phyloP scores from a whole-genome alignment of 139 green algal genomes.

The Nannochloris sp. region DNA sequence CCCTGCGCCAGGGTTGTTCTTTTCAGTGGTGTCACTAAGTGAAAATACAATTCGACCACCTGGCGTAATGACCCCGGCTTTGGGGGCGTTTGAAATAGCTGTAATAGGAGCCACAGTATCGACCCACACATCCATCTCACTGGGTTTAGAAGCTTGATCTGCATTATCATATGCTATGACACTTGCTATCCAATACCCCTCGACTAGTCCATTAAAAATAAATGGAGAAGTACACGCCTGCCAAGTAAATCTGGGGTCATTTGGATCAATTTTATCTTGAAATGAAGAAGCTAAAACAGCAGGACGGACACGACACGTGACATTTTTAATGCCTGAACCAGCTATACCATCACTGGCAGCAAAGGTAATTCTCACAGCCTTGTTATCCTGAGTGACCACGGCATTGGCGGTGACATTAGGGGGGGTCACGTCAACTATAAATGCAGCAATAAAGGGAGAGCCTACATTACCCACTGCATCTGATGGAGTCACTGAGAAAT shows the following conservation, averaged over 20 bases:
- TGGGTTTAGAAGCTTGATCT: neutral
- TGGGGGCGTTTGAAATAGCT: neutral
- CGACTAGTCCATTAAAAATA: constrained; percentile 13
- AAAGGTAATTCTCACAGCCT: too few species aligned
- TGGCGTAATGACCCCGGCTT: neutral
- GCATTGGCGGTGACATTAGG: constrained; percentile 10
- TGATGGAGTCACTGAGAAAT: constrained; percentile 4
- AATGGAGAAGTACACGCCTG: constrained; percentile 18
- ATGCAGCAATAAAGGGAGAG: neutral
- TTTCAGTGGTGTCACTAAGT: neutral
- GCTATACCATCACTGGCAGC: constrained; percentile 3
- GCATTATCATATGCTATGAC: constrained; percentile 22
- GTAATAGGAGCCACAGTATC: constrained; percentile 6
- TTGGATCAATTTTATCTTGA: neutral
- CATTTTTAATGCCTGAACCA: constrained; percentile 18
- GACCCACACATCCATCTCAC: constrained; percentile 13
- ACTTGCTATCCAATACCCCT: constrained; percentile 24
- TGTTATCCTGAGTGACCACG: constrained; percentile 17
- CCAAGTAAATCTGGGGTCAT: neutral
- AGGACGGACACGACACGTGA: constrained; percentile 22
- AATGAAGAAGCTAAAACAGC: neutral
- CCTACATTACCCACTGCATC: constrained; percentile 30
- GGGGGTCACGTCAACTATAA: constrained; percentile 14
- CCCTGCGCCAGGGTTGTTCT: neutral
- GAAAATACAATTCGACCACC: neutral